Percentiles rank a stretch among this genome's conserved stretches.
Evolutionary conservation across 306 rosid genomes (phyloP).

Genomic region (Geum urbanum): DNA sequence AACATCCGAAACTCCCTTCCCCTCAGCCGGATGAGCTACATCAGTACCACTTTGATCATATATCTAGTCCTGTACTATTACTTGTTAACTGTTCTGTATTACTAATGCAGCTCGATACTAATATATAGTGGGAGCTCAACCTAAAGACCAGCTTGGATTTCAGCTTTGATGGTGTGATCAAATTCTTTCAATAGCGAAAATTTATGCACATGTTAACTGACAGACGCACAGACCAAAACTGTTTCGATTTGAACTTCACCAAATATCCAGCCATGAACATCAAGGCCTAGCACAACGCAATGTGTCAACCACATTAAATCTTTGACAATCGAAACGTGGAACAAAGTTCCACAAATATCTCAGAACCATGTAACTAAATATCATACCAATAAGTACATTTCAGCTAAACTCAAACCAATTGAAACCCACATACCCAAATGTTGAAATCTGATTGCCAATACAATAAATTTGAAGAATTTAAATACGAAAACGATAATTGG

Average conservation of each 20-base stretch:
- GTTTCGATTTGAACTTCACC: not conserved
- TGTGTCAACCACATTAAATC: not conserved
- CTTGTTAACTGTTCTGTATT: not conserved
- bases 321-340: not conserved
- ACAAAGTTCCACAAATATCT: not conserved
- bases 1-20: not conserved
- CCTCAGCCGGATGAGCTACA: not conserved
- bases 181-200: not conserved
- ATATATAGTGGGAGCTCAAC: not conserved
- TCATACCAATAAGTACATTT: not conserved
- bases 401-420: not conserved
- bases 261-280: slow-evolving; percentile 4
- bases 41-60: not conserved
- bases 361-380: not conserved
- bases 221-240: not conserved
- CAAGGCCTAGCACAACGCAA: slow-evolving; percentile 3
- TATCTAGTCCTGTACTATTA: not conserved
- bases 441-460: not conserved
- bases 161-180: not conserved
- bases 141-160: not conserved
- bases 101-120: not conserved
- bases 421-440: slow-evolving; percentile 6
- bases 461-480: not conserved
- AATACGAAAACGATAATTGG: not conserved
- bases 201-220: not conserved